Conservation (phyloP, 148 eudicot genomes). For the Camellia granthamiana region DNA sequence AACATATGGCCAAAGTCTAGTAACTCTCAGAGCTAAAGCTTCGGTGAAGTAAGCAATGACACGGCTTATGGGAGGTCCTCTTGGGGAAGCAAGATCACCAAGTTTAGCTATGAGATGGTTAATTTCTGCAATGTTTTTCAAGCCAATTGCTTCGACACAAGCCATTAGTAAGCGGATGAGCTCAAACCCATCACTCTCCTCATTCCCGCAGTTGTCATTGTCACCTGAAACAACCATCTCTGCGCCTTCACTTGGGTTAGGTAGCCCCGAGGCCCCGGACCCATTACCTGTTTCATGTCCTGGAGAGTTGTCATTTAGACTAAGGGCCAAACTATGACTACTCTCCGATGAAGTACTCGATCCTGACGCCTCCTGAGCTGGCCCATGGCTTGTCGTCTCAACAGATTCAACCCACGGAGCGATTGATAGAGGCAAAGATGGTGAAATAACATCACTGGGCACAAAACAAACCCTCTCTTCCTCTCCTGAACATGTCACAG, state of each 20-base stretch:
- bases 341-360: conserved; percentile 76
- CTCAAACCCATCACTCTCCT: conserved; percentile 55
- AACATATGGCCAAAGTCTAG: conserved; percentile 72
- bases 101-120: conserved; percentile 60
- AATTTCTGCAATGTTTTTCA: conserved; percentile 52
- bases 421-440: conserved; percentile 51
- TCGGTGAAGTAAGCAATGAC: conserved; percentile 80
- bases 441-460: conserved; percentile 46
- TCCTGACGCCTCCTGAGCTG: conserved; percentile 46
- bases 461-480: conserved; percentile 59
- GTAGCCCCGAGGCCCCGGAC: conserved; percentile 27
- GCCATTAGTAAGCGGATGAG: conserved; percentile 62
- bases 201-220: conserved; percentile 30
- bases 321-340: conserved; percentile 48
- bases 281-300: conserved; percentile 63
- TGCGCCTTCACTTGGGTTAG: conserved; percentile 41
- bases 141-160: conserved; percentile 64
- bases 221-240: conserved; percentile 27
- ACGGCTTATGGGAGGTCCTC: conserved; percentile 64
- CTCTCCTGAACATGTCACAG: conserved; percentile 63
- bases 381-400: conserved; percentile 38
- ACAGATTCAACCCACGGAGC: conserved; percentile 61
- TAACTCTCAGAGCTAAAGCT: conserved; percentile 68
- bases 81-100: conserved; percentile 85
- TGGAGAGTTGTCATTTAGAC: conserved; percentile 31